Evolutionary conservation across 257 asterid species (phyloP), one percentile per base, ranked within the genome.

Genomic region (Solanum boliviense): DNA sequence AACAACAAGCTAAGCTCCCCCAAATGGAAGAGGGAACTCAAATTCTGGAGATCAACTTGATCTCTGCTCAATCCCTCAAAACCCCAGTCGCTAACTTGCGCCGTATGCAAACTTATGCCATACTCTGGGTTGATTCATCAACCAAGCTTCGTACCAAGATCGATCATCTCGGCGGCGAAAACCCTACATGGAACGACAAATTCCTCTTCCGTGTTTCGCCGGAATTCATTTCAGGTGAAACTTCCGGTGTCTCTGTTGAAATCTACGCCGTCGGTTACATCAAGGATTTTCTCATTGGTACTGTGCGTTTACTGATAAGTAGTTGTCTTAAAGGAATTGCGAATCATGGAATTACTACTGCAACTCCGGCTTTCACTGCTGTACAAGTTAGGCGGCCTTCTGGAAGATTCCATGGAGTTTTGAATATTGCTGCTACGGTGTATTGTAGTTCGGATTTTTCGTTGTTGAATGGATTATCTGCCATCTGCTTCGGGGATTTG

Each of bases 181-280:
- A 95, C 88, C 99, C 99, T 41, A 94, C 94, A 75, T 96, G 99
- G 99, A 96, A 97, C 90, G 99, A 95, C 91, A 95, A 94, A 38
- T 97, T 97, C 86, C 96, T 95, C 78, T 97, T 97, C 90, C 93
- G 96, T 16, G 98, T 95, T 46, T 88, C 95, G 15, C 87, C 93
- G 2, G 94, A 93, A 1, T 97, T 97, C 92, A 34, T 94, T 41
- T 83, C 94, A 31, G 87, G 94, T 41, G 99, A 97, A 1, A 97
- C 99, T 16, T 94, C 99, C 87, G 99, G 95, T 76, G 98, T 97
- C 39, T 84, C 93, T 12, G 92, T 97, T 44, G 96, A 97, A 91
- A 93, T 97, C 4, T 97, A 88, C 89, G 95, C 98, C 89, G 96
- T 90, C 86, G 98, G 98, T 4, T 93, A 89, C 86, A 89, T 97